Evolutionary conservation across 2,329 filamentous ascomycete species (phyloP), one percentile per base, ranked within the genome.

Genomic region (Neofusicoccum laricinum): DNA sequence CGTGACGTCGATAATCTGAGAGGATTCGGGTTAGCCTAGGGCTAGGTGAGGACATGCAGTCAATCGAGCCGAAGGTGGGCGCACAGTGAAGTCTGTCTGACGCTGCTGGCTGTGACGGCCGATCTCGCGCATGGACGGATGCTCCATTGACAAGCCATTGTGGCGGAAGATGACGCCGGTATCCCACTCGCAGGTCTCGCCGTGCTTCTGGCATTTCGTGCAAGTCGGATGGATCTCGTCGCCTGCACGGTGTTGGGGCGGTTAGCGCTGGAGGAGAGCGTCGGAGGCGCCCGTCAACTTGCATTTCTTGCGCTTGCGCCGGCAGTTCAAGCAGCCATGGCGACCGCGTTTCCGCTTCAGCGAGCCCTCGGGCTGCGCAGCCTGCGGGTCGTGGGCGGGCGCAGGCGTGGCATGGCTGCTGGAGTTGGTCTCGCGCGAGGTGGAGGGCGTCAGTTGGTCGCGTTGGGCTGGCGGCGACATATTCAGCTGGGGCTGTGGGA

Each of bases 221-320:
- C 69, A 70, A 7, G 53, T 50, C 10, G 69, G 69, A 36, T 70
- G 69, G 4, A 36, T 41, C 53, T 69, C 69, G 25, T 70, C 68
- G 34, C 62, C 62, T 64, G 21, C 2, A n/a, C 1, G 12, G n/a
- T 11, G 4, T 25, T 15, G 17, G 10, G 1, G n/a, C 6, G 21
- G 45, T 50, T 19, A 50, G 45, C 45, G 7, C 7, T 30, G 21
- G 3, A 14, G 4, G 21, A n/a, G 25, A 12, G 7, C 8, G 14
- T 14, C 14, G 34, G 17, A 8, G 11, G 43, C 25, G 11, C 4
- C 10, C 12, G 34, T 32, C 12, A 11, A 50, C 62, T 12, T 64
- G 51, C 68, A 69, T 46, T 69, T 70, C 14, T 66, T 64, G 34
- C 67, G 53, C 41, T 67, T 69, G 10, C 48, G 30, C 1, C 68